phyloP scores from a whole-genome alignment of 441 rosid species.

The Corymbia calophylla region DNA sequence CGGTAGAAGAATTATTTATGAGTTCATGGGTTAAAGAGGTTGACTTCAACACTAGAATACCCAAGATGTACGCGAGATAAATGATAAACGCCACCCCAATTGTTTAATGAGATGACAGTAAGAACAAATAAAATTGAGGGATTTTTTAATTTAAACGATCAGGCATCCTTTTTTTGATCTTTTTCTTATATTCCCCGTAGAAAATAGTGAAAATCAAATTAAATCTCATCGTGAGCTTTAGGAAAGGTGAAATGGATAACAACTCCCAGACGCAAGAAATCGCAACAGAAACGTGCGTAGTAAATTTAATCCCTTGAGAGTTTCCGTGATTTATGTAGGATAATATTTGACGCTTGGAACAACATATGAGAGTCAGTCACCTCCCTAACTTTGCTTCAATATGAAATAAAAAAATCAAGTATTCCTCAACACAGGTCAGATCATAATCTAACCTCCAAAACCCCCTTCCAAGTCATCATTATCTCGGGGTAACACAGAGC shows the following conservation, averaged over 20 bases:
- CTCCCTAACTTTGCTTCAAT: neutral
- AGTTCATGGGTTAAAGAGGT: neutral
- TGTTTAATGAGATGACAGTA: neutral
- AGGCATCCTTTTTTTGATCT: neutral
- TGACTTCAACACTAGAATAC: neutral
- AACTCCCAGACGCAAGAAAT: neutral
- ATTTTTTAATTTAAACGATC: neutral
- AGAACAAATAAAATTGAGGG: neutral
- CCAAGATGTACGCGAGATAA: neutral
- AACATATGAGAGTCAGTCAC: neutral
- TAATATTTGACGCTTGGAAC: neutral
- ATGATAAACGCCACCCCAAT: neutral
- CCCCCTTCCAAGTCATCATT: conserved; percentile 2
- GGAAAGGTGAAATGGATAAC: neutral
- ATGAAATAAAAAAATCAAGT: neutral
- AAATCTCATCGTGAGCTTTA: too few relatives aligned
- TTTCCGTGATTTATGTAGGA: neutral
- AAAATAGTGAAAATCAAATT: neutral
- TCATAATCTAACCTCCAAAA: conserved; percentile 6
- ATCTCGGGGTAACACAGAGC: conserved; percentile 4
- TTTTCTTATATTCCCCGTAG: neutral
- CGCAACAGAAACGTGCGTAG: neutral
- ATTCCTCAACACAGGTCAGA: conserved; percentile 7
- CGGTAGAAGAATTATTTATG: neutral
- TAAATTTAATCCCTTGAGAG: neutral